Evolutionary conservation across 345 rosid genomes (phyloP), one percentile per base, ranked within the genome.

Genomic region (Orychophragmus violaceus): DNA sequence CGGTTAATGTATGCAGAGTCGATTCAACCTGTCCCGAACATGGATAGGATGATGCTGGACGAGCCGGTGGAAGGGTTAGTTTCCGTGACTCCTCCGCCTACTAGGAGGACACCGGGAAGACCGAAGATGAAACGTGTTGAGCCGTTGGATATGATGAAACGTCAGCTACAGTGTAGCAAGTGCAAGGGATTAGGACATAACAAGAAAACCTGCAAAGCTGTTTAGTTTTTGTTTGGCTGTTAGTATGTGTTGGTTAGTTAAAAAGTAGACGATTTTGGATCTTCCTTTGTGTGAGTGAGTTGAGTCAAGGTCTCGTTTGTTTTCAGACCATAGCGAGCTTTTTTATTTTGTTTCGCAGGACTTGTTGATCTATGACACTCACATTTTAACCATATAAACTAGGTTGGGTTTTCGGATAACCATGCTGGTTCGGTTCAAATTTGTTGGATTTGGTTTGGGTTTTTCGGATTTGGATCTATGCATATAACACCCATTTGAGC

Each of bases 161-260:
- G 97, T 56, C 93, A 88, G 78, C 90, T 90, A 19, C 98, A 93
- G 56, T 93, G 98, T 77, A 93, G 98, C 84, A 83, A 81, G 77
- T 93, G 98, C 87, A 93, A 93, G 81, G 96, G 98, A 22, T 81
- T 90, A 49, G 98, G 97, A 59, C 98, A 93, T 77, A 93, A 93
- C 74, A 90, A 90, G 81, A 86, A 85, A 75, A 92, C 98, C 2
- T 92, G 98, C 88, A 87, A 79, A 83, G 85, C 72, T 59, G 10
- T 70, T 35, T 35, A 42, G 54, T 62, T 50, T 61, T 50, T 21
- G 3, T 37, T 25, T 37, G 52, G 18, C 18, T n/a, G 24, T 56
- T 72, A 25, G 59, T 14, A 71, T 54, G 57, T 62, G 44, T 70
- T 42, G 55, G 69, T 72, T 65, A 33, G 18, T 58, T 45, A n/a